Conservation (phyloP, 768 basidiomycete species). For the Mycena vulgaris region DNA sequence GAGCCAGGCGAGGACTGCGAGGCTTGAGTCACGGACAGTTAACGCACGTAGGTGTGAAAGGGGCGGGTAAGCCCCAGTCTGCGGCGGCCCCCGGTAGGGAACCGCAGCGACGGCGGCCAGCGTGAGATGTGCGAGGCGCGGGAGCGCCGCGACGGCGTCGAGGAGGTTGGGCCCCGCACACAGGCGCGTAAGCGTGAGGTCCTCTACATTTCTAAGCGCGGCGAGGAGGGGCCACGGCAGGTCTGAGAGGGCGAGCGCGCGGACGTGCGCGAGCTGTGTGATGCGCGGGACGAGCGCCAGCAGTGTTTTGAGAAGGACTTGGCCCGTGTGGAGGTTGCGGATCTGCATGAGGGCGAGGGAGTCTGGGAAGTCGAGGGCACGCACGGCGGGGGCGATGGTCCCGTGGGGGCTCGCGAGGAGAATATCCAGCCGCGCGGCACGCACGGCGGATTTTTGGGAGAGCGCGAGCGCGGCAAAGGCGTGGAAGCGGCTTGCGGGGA, state of each 20-base stretch:
- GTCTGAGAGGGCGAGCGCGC: constrained; percentile 18
- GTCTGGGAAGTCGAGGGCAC: constrained; percentile 3
- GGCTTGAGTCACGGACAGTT: constrained; percentile 12
- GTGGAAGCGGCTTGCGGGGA: constrained; percentile 48
- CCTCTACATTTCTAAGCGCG: constrained; percentile 39
- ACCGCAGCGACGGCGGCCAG: constrained; percentile 22
- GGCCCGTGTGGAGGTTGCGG: background rate
- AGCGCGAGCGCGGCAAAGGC: constrained; percentile 41
- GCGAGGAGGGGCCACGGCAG: constrained; percentile 21
- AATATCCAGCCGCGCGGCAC: constrained; percentile 17
- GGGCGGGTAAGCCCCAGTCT: background rate
- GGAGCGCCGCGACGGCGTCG: constrained; percentile 1
- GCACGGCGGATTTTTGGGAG: constrained; percentile 5
- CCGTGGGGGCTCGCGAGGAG: constrained; percentile 26
- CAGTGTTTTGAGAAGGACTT: constrained; percentile 1
- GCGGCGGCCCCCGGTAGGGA: background rate
- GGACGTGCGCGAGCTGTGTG: constrained; percentile 7
- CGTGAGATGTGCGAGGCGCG: constrained; percentile 10
- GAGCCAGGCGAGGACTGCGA: constrained; percentile 30
- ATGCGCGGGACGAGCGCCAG: constrained; percentile 20
- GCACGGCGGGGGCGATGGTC: constrained; percentile 25
- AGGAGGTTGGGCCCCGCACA: constrained; percentile 10
- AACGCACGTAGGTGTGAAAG: background rate
- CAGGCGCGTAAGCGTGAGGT: constrained; percentile 22
- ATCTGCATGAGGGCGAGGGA: constrained; percentile 18